Evolutionary conservation across 345 rosid genomes (phyloP), one percentile per base, ranked within the genome.

Genomic region (Pugionium cornutum): DNA sequence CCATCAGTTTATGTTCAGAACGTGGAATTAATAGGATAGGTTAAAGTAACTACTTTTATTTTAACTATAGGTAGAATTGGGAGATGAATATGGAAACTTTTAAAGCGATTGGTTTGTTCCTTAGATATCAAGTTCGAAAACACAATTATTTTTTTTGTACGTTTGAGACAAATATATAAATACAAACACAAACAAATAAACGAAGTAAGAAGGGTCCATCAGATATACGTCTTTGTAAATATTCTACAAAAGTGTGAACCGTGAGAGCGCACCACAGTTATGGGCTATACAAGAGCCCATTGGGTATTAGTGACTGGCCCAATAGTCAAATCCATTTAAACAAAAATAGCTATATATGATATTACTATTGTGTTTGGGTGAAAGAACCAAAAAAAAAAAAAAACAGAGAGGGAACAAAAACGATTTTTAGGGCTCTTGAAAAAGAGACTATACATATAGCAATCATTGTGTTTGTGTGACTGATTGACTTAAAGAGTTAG

Each of bases 371-470:
- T 34, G 61, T 47, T 36, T 47, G 35, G 10, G 40, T 48, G 59
- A 52, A 30, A 66, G 46, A 69, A 36, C 40, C 18, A 0, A 36
- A 36, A 4, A 36, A 36, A 36, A 1, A 4, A 36, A 1, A 36
- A 2, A 36, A 36, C 31, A 47, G 26, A 61, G 33, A 34, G 46
- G 26, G 32, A 45, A 49, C 46, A 72, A 64, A 58, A 65, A 58
- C 4, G 50, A 64, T 47, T 57, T 57, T 2, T 33, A 33, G 51
- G 53, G 67, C 76, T 66, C 67, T 73, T 66, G 62, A 26, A 5
- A n/a, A 51, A 58, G 72, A 66, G 76, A 66, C 72, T 73, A 73
- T 73, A 73, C 67, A 73, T 44, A 73, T 66, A 52, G 9, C 5
- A 64, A 56, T 48, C 58, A 50, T 30, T 3, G 39, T 18, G 35